Base-by-base conservation (phyloP, 345 rosid genomes). In the Salix purpurea region DNA sequence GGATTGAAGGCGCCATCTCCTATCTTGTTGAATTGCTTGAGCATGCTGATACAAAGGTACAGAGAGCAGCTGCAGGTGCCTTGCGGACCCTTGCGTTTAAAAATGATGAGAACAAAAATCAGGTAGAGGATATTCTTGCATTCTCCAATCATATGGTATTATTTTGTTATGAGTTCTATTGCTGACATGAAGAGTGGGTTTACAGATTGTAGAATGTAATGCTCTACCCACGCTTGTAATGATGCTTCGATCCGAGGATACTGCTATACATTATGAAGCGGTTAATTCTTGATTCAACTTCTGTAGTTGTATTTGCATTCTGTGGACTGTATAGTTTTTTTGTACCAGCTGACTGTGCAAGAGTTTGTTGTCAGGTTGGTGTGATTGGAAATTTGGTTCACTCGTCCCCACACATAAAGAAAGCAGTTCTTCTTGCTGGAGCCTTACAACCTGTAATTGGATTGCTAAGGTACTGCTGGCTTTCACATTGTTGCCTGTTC, bases 11-110 rank as follows among this genome's bases (percentile, higher is more conserved):
- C 39, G 95, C 91, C 44, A 89, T 94, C 69, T 91, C 89, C 36
- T 91, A 88, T 28, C 90, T 94, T 67, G 97, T 90, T 56, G 89
- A 91, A 77, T 83, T 91, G 81, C 89, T 90, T 15, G 74, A 87
- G 80, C 82, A 74, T 69, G 54, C 70, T 67, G 94, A 94, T 78
- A 39, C 44, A 3, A 88, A 90, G 83, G 95, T 94, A 30, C 98
- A 88, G 78, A 88, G 90, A 72, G 92, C 97, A 70, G 92, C 92
- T 73, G 98, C 94, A n/a, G 92, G 89, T 77, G 92, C 94, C 60
- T 75, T 94, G 77, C 80, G 91, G 52, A 85, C 94, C 34, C 87
- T 94, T 80, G 90, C 95, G 37, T 94, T 88, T 72, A 86, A 88
- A 82, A 91, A 91, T 74, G 90, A 91, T 39, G 95, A 91, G 73